Base-by-base conservation (phyloP, 108 stramenopile genomes). In the Skeletonema marinoi region DNA sequence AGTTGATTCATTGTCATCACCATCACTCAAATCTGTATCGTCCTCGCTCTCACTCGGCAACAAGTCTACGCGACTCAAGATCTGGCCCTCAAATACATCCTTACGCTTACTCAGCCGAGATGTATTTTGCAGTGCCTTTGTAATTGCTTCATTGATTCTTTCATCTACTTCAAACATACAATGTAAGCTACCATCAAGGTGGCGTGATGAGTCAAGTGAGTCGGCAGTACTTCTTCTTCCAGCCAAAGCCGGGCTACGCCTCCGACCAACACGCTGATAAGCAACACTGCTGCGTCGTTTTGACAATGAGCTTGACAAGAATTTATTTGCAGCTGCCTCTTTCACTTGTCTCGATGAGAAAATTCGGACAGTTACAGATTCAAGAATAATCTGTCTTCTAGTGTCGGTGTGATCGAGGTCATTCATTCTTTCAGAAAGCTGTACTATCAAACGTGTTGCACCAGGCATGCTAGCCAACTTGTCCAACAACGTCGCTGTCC, bases 231-330 rank as follows among this genome's bases (percentile, higher is more conserved):
- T n/a, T n/a, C n/a, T n/a, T n/a, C n/a, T n/a, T n/a, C n/a, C n/a
- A n/a, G n/a, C n/a, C n/a, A 0, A 16, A 13, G 17, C n/a, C n/a
- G n/a, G n/a, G n/a, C n/a, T 41, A 16, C 16, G n/a, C 7, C 67
- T 68, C 3, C 17, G 67, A 68, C n/a, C 25, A 67, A 5, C 3
- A 36, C 17, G 14, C 65, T n/a, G 35, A 36, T 41, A 36, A 32
- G 21, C n/a, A n/a, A n/a, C 2, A 35, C 33, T 4, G 65, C 66
- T 42, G 16, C 36, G 6, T 11, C 19, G 21, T 16, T n/a, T n/a
- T n/a, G n/a, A n/a, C n/a, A n/a, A n/a, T n/a, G n/a, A n/a, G n/a
- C 44, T 13, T 21, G 67, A 46, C 67, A 68, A 16, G 67, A 32
- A 68, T 25, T 44, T 50, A 17, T 46, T 50, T 50, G 67, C 67